Evolutionary conservation across 306 rosid species (phyloP), one percentile per base, ranked within the genome.

Genomic region (Adenanthera pavonina): DNA sequence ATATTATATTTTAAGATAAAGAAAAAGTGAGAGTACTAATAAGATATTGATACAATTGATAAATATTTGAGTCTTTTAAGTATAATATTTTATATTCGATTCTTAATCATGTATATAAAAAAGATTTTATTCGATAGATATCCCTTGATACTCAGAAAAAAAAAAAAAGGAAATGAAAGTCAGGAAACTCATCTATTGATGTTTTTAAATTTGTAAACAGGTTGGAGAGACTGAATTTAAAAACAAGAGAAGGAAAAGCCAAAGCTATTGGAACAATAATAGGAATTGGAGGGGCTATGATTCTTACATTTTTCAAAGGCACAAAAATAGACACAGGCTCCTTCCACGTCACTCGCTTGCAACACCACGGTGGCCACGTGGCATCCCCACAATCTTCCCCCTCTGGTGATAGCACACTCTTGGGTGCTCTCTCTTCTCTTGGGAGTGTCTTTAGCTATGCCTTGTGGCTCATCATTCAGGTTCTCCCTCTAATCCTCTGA

Each of bases 391-490:
- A 40, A 52, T 7, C 57, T 38, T 1, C 16, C 2, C 16, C n/a
- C 9, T 30, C 47, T 1, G n/a, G 51, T 11, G 47, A 17, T 38
- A 54, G 49, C 15, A 3, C 49, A 3, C 44, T 60, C 1, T 33
- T 46, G 43, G 88, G 81, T 46, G 74, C 69, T 5, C 43, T 77
- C 2, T 61, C n/a, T 40, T 85, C 83, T 44, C 1, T 90, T 2
- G 68, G 64, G 10, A 66, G 84, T 41, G 75, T 87, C 77, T 71
- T 74, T 35, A 52, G 66, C 2, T 78, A 13, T 36, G 75, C 91
- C 1, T 9, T 80, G 3, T 90, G 88, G 91, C 75, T 88, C 20
- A 81, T 88, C n/a, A 49, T 86, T 56, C 91, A 88, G 91, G 91
- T 85, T 1, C 16, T 56, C n/a, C 30, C 46, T n/a, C 34, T 56